These are phyloP conservation scores for Combretum micranthum DNA, from an alignment of 345 rosid genomes.

Conservation along the genomic window DNA sequence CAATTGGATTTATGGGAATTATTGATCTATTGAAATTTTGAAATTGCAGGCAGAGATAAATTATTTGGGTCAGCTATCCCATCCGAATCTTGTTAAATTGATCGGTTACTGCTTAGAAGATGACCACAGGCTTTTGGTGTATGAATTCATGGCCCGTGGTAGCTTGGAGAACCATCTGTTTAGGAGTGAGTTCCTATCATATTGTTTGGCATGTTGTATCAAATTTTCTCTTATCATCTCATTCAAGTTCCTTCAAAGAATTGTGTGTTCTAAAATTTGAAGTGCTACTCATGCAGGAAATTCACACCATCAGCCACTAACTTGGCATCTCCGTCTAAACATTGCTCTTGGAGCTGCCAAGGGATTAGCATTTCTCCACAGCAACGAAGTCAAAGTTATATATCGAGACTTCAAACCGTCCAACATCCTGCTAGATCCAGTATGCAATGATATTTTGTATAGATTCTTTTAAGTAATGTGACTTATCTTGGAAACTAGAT, in stretches of 20 bases:
- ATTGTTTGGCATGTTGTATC: neutral
- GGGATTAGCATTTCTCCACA: conserved; percentile 91
- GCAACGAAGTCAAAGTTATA: conserved; percentile 74
- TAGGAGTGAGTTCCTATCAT: conserved; percentile 32
- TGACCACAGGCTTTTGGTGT: conserved; percentile 85
- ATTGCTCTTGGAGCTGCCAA: conserved; percentile 92
- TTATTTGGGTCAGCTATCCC: conserved; percentile 73
- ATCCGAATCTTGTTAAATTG: conserved; percentile 80
- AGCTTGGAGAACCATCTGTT: conserved; percentile 93
- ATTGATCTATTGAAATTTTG: neutral
- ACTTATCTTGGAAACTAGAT: neutral
- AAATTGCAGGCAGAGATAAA: conserved; percentile 71
- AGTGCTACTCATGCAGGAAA: conserved; percentile 33
- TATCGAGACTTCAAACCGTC: conserved; percentile 89
- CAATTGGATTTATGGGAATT: neutral
- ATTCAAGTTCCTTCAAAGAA: neutral
- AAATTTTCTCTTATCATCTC: neutral
- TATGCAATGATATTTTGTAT: conserved; percentile 11
- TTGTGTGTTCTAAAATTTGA: neutral
- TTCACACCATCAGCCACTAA: conserved; percentile 58
- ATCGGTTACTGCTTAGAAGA: conserved; percentile 92
- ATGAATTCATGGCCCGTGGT: conserved; percentile 90
- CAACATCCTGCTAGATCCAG: conserved; percentile 75
- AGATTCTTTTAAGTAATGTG: neutral
- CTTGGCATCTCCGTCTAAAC: conserved; percentile 77